A percentile compares a stretch with the other conserved stretches of the same genome.
phyloP scores from a whole-genome alignment of 345 rosid species.

The Litchi chinensis region DNA sequence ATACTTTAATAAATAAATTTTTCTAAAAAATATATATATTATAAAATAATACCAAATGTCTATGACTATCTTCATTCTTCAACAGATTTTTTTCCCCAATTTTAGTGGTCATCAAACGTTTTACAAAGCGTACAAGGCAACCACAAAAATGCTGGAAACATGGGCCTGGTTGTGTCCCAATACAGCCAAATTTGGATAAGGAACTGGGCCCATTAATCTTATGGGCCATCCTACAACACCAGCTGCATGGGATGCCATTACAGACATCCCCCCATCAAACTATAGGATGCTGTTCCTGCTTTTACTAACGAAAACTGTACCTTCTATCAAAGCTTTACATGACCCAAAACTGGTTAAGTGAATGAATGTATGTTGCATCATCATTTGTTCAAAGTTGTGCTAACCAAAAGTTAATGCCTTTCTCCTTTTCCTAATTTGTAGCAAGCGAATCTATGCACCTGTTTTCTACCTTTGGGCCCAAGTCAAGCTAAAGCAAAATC shows the following conservation, averaged over 20 bases:
- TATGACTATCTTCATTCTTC: too few species aligned
- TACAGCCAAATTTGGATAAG: neutral
- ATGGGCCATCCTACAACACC: neutral
- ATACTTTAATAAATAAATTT: too few species aligned
- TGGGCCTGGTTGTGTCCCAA: neutral
- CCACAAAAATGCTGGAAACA: neutral
- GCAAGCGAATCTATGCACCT: neutral
- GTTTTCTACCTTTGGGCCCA: too few species aligned
- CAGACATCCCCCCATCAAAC: neutral
- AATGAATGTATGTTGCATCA: slow-evolving; percentile 3
- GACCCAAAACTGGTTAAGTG: neutral
- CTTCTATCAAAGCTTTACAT: neutral
- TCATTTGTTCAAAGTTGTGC: neutral
- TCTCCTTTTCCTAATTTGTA: neutral
- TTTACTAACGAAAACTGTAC: neutral
- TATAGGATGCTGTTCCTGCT: neutral
- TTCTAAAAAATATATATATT: too few species aligned
- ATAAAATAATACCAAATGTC: too few species aligned
- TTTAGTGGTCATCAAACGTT: too few species aligned
- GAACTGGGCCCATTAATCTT: neutral
- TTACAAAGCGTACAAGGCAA: too few species aligned
- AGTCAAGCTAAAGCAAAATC: neutral
- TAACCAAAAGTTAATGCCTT: neutral
- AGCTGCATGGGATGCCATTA: neutral
- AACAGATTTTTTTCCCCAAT: too few species aligned